phyloP scores from a whole-genome alignment of 2,329 filamentous ascomycete genomes.

The Dendryphion nanum region DNA sequence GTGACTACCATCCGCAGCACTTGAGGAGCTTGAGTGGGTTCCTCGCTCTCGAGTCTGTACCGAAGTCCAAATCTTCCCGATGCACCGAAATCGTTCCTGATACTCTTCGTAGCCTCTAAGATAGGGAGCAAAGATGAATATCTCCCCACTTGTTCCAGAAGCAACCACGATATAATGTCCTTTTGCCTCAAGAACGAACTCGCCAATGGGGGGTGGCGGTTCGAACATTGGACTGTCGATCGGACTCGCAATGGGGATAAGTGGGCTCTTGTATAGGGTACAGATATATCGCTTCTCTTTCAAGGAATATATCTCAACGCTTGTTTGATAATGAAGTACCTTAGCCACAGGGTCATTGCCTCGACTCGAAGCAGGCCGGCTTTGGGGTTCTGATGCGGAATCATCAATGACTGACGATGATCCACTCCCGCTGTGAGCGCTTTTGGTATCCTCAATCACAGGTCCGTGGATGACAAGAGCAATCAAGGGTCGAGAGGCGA shows the following conservation, averaged over 20 bases:
- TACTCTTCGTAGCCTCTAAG: constrained; percentile 25
- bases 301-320: constrained; percentile 85
- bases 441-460: constrained; percentile 51
- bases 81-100: constrained; percentile 57
- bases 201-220: constrained; percentile 68
- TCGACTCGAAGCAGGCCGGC: constrained; percentile 30
- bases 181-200: constrained; percentile 71
- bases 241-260: constrained; percentile 58
- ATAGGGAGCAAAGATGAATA: constrained; percentile 65
- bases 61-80: constrained; percentile 90
- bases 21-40: constrained; percentile 34
- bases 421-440: constrained; percentile 32
- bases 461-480: constrained; percentile 80
- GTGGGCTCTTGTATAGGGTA: constrained; percentile 70
- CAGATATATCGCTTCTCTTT: constrained; percentile 69
- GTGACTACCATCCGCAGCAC: constrained; percentile 33
- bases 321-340: constrained; percentile 74
- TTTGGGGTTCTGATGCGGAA: constrained; percentile 34
- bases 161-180: constrained; percentile 70
- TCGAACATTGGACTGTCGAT: constrained; percentile 62
- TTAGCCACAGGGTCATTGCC: constrained; percentile 24
- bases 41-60: constrained; percentile 58
- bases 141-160: constrained; percentile 82
- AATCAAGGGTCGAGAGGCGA: constrained; percentile 67
- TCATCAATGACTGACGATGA: constrained; percentile 39